Evolutionary conservation across 306 rosid species (phyloP), one percentile per base, ranked within the genome.

Genomic region (Vicia sativa): DNA sequence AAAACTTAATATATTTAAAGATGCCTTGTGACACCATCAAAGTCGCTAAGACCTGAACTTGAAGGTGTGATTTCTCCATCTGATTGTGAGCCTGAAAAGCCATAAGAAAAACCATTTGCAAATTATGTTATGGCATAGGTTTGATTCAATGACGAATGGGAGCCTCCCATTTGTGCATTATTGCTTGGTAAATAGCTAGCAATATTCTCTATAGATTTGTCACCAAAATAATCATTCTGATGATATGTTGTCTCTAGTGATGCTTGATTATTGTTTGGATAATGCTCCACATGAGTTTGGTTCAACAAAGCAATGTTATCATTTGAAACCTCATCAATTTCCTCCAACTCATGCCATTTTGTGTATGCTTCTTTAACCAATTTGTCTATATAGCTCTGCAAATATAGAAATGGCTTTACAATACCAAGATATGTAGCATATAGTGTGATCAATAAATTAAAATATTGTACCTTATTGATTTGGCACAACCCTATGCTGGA

Each of bases 271-370:
- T 66, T 63, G 11, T 41, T 74, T 41, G 68, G 54, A 28, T 44
- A 73, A 21, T 82, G 83, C 35, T 72, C 73, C 76, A 57, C 42
- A 1, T 86, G 88, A 54, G 83, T 73, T 37, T n/a, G n/a, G n/a
- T n/a, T n/a, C n/a, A 86, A 63, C 73, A 82, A 68, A 39, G 73
- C 74, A 48, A 83, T 70, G 75, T 81, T 65, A 37, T 78, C 87
- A 74, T 77, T 84, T 65, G 68, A 0, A 48, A 31, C 35, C 7
- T 15, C 77, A 4, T 90, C 97, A 3, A 81, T 56, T 57, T 44
- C 87, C 68, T 84, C 86, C 65, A 86, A 72, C 15, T 46, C 48
- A 53, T n/a, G 26, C 97, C 97, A 91, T 9, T 67, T 77, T 0
- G 1, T 16, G 35, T 88, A 83, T 18, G 97, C 97, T 44, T 83